phyloP scores from a whole-genome alignment of 1,139 yeast genomes.

The Debaryomyces subglobosus region DNA sequence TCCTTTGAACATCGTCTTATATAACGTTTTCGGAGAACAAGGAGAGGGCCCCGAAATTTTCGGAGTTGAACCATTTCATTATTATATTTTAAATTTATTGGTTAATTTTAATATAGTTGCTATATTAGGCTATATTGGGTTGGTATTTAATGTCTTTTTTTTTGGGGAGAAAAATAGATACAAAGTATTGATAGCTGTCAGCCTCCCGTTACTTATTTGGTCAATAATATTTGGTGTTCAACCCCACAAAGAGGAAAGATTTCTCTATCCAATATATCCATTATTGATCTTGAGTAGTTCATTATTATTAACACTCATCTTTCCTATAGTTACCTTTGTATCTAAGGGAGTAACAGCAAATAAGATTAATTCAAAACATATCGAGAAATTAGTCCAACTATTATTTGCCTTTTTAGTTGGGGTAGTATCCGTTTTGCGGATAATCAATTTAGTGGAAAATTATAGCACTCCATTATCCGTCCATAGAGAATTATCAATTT shows the following conservation, averaged over 20 bases:
- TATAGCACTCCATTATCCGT: conserved; percentile 60
- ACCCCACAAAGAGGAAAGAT: conserved; percentile 94
- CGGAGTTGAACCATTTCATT: conserved; percentile 83
- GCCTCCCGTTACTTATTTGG: conserved; percentile 63
- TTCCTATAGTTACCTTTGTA: conserved; percentile 15
- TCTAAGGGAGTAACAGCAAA: conserved; percentile 7
- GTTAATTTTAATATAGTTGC: conserved; percentile 71
- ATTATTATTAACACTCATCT: conserved; percentile 41
- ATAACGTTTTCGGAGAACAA: conserved; percentile 76
- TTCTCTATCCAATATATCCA: conserved; percentile 83
- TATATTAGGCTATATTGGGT: conserved; percentile 48
- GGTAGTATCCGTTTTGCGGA: conserved; percentile 43
- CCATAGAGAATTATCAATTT: conserved; percentile 12
- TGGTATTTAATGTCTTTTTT: conserved; percentile 26
- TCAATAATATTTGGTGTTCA: conserved; percentile 63
- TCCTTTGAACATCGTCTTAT: conserved; percentile 79
- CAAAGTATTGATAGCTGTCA: conserved; percentile 15
- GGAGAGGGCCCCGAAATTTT: conserved; percentile 88
- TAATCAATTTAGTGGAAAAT: conserved; percentile 49
- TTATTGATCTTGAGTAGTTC: conserved; percentile 68
- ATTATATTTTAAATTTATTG: conserved; percentile 68
- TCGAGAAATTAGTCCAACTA: conserved; percentile 9
- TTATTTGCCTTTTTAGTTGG: conserved; percentile 18
- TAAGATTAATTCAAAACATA: conserved; percentile 2
- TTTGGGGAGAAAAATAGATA: conserved; percentile 15